A percentile compares a stretch with the other conserved stretches of the same genome.
phyloP scores from a whole-genome alignment of 371 early-diverging fungal species.

The Apophysomyces elegans region DNA sequence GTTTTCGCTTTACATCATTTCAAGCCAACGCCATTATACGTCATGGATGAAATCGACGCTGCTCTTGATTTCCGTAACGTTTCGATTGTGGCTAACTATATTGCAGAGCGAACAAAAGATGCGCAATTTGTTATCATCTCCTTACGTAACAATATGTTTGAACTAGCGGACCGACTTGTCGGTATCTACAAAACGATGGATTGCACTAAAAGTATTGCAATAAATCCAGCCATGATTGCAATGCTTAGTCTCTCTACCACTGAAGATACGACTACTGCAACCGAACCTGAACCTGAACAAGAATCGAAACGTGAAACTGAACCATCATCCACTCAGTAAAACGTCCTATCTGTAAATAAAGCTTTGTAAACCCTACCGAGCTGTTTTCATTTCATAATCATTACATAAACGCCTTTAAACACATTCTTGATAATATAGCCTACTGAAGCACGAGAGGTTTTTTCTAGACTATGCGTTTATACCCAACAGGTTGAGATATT shows the following conservation, averaged over 20 bases:
- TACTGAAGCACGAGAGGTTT: too few relatives aligned
- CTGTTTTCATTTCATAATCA: too few relatives aligned
- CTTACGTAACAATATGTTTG: conserved; percentile 99
- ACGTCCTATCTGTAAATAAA: neutral
- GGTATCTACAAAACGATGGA: conserved; percentile 99
- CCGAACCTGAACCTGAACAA: too few relatives aligned
- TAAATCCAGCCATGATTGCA: conserved; percentile 67
- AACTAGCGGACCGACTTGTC: conserved; percentile 96
- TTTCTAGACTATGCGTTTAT: too few relatives aligned
- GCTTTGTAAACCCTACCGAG: too few relatives aligned
- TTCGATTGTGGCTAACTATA: conserved; percentile 98
- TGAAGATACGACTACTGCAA: too few relatives aligned
- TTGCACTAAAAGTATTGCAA: conserved; percentile 85
- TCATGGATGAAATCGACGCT: conserved; percentile 99
- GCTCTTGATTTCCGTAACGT: conserved; percentile 99
- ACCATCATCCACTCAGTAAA: too few relatives aligned
- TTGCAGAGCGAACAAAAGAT: conserved; percentile 96
- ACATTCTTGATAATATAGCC: too few relatives aligned
- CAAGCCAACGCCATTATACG: conserved; percentile 99
- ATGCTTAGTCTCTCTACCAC: conserved; percentile 9
- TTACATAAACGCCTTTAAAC: too few relatives aligned
- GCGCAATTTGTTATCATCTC: conserved; percentile 99
- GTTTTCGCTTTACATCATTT: conserved; percentile 99
- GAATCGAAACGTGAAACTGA: too few relatives aligned
- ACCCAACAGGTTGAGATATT: too few relatives aligned